Evolutionary conservation across 345 rosid species (phyloP), one percentile per base, ranked within the genome.

Genomic region (Reutealis trisperma): DNA sequence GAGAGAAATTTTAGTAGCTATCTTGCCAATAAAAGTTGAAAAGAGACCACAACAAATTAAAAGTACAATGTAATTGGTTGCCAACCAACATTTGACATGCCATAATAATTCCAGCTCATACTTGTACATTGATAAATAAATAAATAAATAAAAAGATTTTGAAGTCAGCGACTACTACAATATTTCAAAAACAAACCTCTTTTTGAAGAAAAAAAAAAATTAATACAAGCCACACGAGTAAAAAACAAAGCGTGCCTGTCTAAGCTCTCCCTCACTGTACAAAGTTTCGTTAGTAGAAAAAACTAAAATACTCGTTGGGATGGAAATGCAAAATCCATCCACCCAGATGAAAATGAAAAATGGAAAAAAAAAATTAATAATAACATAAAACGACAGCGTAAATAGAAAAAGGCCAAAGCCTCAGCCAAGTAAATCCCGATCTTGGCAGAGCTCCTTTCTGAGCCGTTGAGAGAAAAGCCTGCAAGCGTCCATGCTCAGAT

Each of bases 401-500:
- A 59, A 19, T 8, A 18, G 10, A 44, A 4, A 5, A 41, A 41
- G 8, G 12, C 24, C 1, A 7, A 18, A 14, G 2, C 32, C 6
- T 66, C 77, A 74, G 44, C 75, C 75, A 75, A 67, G 75, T 55
- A 80, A 82, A 10, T 88, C 88, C 44, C 80, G 84, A 51, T 85
- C 80, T 19, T 87, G 88, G 60, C 85, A 89, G 11, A 94, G 96
- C 84, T 92, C 98, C 77, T 91, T 91, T 79, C 98, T 88, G 74
- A 94, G 84, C 60, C 94, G 90, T 65, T 93, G 97, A 66, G 93
- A 90, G 84, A 94, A 94, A 18, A 91, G 88, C 86, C 86, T 82
- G 83, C 98, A 94, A 8, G 98, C 98, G 73, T 94, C 98, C 91
- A 94, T 88, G 77, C 97, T 94, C 73, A 94, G 51, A 87, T 94